Evolutionary conservation across 208 protist genomes (phyloP), one percentile per base, ranked within the genome.

Genomic region (Trypanosoma vivax): DNA sequence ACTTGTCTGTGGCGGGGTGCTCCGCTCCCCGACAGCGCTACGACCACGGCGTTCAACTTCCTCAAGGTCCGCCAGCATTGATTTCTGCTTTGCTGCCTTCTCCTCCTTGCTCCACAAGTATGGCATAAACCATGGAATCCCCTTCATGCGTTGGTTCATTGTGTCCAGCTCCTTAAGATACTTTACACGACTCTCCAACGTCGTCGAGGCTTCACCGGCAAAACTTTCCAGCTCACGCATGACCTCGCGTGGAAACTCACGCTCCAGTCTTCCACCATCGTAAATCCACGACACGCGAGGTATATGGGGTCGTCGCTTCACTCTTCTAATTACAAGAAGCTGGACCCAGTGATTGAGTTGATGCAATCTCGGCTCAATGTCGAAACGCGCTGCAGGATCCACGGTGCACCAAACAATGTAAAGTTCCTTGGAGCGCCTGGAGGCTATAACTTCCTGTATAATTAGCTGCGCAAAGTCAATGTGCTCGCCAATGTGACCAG

Each of bases 51-150:
- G 50, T 54, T 94, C 81, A 45, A 76, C 78, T 64, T 87, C 83
- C 52, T 75, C 74, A 21, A 90, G 33, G 47, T 94, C 83, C 42
- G 68, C 76, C 46, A 74, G 72, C 80, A 94, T 88, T 5, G 56
- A 61, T 21, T 76, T 77, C 35, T 76, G 76, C 47, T 75, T 56
- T n/a, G 13, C 51, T 0, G 82, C 82, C 64, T 88, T 89, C 37
- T 91, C 83, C 41, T 95, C 88, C 65, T 95, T 95, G 52, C 66
- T 84, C 85, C 88, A 95, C 27, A 95, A 60, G 60, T 95, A 95
- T 25, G 88, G 88, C 88, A 95, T 95, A 61, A 92, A 95, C 85
- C 88, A 95, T 46, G 88, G 88, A 35, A 92, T 86, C 43, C 79
- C 65, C 35, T 84, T 84, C 82, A 95, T 91, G 34, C 83, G 81